Conservation (phyloP, 2,329 filamentous ascomycete genomes). For the Calonectria naviculata region DNA sequence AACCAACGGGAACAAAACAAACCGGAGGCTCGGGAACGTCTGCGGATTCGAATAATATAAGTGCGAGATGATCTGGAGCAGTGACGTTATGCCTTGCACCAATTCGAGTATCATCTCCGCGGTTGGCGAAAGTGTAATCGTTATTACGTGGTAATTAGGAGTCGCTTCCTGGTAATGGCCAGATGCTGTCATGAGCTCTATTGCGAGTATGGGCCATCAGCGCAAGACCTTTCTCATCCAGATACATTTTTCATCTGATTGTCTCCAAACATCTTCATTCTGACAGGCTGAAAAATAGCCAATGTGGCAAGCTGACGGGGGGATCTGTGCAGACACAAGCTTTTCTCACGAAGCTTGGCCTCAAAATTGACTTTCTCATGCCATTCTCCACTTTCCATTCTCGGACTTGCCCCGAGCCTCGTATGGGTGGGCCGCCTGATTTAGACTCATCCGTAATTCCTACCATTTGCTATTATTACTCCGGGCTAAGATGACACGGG, state of each 20-base stretch:
- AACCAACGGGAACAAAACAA: neutral
- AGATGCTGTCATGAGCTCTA: too few species aligned
- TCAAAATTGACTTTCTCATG: neutral
- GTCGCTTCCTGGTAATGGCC: neutral
- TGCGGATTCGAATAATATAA: neutral
- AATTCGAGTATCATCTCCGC: neutral
- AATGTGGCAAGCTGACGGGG: neutral
- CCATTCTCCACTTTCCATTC: neutral
- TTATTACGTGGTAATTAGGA: neutral
- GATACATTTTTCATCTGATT: too few species aligned
- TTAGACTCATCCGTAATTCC: neutral
- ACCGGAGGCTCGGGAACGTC: neutral
- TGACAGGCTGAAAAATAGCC: neutral
- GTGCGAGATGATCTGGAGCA: neutral
- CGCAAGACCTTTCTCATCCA: too few species aligned
- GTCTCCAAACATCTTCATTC: neutral
- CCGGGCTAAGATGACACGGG: too few species aligned
- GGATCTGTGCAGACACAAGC: neutral
- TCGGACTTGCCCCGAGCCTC: neutral
- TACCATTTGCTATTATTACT: neutral
- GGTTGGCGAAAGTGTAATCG: neutral
- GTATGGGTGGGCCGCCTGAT: neutral
- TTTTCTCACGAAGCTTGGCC: neutral
- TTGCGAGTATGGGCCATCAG: too few species aligned
- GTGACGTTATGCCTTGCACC: neutral